Base-by-base conservation (phyloP, 73 alveolate genomes). In the Paramecium biaurelia region DNA sequence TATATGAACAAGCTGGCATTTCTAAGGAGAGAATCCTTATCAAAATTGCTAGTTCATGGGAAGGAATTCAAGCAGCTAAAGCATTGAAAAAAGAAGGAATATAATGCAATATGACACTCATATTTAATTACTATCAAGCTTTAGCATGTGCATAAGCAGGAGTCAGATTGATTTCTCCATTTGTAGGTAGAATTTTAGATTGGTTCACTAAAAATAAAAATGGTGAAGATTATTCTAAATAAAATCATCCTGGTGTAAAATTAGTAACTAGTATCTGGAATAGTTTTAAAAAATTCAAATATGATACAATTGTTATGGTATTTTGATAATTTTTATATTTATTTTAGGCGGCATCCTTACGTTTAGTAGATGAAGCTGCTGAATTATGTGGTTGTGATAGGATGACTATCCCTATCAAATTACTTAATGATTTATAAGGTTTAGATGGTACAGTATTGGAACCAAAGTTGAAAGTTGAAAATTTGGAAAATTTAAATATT, bases 101-200 rank as follows among this genome's bases (percentile, higher is more conserved):
- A 76, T 70, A 26, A 47, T 95, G 98, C 93, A 94, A 94, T 58
- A 38, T 94, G 94, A 95, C 98, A 35, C 92, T 95, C 35, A 84
- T 95, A 32, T 95, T 95, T 93, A 63, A 63, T 57, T 89, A 86
- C 53, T 28, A 70, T 70, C 95, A 95, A 76, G 97, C 97, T 11
- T 85, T 95, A 5, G 98, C 98, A 8, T 94, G 97, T 68, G 98
- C 98, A 15, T 96, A 95, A 57, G 98, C 98, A 14, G 95, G 94
- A 37, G 98, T 85, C 38, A 92, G 93, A 57, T 93, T 94, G 32
- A 94, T 95, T 82, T 92, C 97, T 18, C 98, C 98, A 43, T 95
- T 94, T 70, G 98, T 95, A 0, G 98, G 98, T 20, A 88, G 98
- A 67, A 94, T 95, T 45, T 85, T 94, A 21, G 98, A 95, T 85